Percentiles rank a stretch among this genome's conserved stretches.
Conservation (phyloP, 1,139 yeast species). For the Yamadazyma sp. region DNA sequence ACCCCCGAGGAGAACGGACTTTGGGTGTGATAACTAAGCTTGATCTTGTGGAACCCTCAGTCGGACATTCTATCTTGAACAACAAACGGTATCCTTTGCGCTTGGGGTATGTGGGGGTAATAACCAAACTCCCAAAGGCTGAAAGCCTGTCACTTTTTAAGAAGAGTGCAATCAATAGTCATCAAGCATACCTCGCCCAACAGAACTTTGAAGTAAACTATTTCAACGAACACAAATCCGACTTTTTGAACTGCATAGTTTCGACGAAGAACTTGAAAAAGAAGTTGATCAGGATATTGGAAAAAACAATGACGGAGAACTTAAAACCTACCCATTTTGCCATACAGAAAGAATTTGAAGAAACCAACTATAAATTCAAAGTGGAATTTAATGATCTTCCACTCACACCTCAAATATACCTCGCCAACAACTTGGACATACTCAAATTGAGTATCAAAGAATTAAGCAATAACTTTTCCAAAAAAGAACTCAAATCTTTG, state of each 20-base stretch:
- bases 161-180: conserved; percentile 35
- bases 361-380: conserved; percentile 87
- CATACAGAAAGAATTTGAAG: conserved; percentile 90
- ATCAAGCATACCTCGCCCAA: conserved; percentile 58
- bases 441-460: conserved; percentile 87
- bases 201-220: conserved; percentile 63
- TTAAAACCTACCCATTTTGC: conserved; percentile 84
- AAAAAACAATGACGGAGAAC: conserved; percentile 86
- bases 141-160: conserved; percentile 30
- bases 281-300: conserved; percentile 83
- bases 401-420: conserved; percentile 88
- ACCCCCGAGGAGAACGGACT: conserved; percentile 92
- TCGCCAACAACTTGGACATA: conserved; percentile 88
- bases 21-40: conserved; percentile 94
- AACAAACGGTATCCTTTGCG: conserved; percentile 84
- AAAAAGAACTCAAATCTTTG: conserved; percentile 77
- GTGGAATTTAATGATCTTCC: conserved; percentile 96
- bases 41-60: conserved; percentile 79
- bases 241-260: conserved; percentile 64
- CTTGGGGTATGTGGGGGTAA: conserved; percentile 98
- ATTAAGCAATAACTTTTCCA: conserved; percentile 76
- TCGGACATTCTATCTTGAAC: conserved; percentile 66
- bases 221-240: conserved; percentile 60
- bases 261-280: conserved; percentile 77
- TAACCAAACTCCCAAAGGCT: conserved; percentile 68